These are phyloP conservation scores for Cyclospora cayetanensis DNA, from an alignment of 169 alveolate species.

Conservation along the genomic window DNA sequence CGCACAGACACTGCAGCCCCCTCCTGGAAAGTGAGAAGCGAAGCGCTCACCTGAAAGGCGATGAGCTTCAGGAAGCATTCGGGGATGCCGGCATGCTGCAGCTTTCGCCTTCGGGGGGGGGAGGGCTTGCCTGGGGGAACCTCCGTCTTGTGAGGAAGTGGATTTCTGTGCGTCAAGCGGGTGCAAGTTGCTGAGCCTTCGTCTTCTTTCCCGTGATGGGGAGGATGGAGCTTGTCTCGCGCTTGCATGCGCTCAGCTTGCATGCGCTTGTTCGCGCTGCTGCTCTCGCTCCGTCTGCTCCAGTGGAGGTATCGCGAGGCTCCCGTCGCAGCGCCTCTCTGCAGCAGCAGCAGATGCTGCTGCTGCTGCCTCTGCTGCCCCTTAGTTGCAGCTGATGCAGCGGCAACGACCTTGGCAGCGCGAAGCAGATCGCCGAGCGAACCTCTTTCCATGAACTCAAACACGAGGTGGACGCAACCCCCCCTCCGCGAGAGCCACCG, in stretches of 20 bases:
- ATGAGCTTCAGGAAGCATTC: constrained; percentile 35
- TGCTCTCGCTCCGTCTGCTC: neutral
- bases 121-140: no score
- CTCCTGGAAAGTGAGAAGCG: no score
- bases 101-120: no score
- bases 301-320: neutral
- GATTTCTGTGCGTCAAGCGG: no score
- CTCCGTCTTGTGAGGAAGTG: no score
- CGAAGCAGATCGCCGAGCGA: neutral
- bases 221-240: no score
- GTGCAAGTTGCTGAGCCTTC: no score
- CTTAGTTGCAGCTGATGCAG: neutral
- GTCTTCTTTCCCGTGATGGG: no score
- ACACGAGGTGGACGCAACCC: constrained; percentile 39
- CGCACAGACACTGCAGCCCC: no score
- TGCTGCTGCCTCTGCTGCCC: neutral
- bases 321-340: neutral
- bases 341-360: neutral
- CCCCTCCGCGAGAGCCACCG: neutral
- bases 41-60: constrained; percentile 54
- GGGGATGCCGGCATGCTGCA: no score
- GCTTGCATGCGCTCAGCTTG: no score
- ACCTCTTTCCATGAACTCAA: constrained; percentile 10
- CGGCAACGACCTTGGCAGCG: neutral
- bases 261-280: neutral